phyloP scores from a whole-genome alignment of 2,329 filamentous ascomycete genomes.

The Colletotrichum siamense region DNA sequence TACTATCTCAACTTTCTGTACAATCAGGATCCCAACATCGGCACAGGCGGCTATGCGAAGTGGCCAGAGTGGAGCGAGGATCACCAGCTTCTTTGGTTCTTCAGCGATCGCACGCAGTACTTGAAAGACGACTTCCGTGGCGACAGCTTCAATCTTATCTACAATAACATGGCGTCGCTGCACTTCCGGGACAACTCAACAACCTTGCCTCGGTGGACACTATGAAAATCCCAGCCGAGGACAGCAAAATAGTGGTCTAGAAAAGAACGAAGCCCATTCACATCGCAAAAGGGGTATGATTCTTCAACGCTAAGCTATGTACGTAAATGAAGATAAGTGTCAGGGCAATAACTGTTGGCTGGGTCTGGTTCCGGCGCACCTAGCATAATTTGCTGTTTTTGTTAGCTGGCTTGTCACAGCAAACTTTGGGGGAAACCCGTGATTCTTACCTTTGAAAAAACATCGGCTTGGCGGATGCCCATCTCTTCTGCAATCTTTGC shows the following conservation, averaged over 20 bases:
- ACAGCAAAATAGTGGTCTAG: background rate
- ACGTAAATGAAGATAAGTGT: constrained; percentile 14
- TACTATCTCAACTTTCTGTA: constrained; percentile 80
- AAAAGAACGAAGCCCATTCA: background rate
- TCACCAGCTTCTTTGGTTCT: constrained; percentile 57
- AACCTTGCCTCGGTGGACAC: background rate
- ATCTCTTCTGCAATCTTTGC: constrained; percentile 25
- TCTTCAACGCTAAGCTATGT: constrained; percentile 7
- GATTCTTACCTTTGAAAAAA: constrained; percentile 24
- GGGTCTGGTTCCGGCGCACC: constrained; percentile 4
- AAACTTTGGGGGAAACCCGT: background rate
- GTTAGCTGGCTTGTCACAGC: background rate
- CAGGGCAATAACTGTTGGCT: constrained; percentile 12
- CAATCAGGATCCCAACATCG: constrained; percentile 72
- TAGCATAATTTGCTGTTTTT: constrained; percentile 1
- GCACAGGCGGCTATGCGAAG: constrained; percentile 38
- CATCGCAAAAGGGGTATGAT: constrained; percentile 4
- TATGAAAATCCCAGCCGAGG: background rate
- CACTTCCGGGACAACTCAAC: background rate
- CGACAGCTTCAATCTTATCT: constrained; percentile 27
- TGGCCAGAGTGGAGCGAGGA: constrained; percentile 49
- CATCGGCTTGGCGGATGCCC: constrained; percentile 28
- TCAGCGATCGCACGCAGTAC: constrained; percentile 31
- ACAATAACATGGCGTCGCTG: constrained; percentile 21
- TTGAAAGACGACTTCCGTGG: constrained; percentile 44